Evolutionary conservation across 2,329 filamentous ascomycete species (phyloP).

Genomic region (Hypoxylon sp.): DNA sequence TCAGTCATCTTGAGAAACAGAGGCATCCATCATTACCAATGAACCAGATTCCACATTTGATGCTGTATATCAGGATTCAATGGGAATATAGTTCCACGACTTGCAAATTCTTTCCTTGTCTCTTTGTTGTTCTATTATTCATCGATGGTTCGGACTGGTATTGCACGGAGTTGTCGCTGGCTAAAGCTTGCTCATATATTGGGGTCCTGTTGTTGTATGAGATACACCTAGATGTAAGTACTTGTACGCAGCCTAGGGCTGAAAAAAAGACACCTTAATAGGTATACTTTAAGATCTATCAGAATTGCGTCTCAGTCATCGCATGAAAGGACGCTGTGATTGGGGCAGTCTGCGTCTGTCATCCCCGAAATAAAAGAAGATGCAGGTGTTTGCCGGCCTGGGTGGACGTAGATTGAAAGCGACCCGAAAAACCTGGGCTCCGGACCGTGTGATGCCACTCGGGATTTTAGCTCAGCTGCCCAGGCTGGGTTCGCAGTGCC

Average conservation of each 20-base stretch:
- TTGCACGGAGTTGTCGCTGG: background rate
- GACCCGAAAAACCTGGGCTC: background rate
- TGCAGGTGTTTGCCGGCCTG: too few species aligned
- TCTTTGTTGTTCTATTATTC: background rate
- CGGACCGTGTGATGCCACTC: background rate
- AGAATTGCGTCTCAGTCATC: background rate
- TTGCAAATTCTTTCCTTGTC: background rate
- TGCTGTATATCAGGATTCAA: background rate
- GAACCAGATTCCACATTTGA: background rate
- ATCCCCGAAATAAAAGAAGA: background rate
- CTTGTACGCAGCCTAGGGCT: background rate
- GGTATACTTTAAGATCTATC: background rate
- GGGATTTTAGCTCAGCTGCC: background rate
- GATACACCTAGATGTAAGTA: background rate
- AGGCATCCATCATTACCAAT: background rate
- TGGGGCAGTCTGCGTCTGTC: background rate
- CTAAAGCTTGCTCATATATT: background rate
- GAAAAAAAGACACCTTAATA: background rate
- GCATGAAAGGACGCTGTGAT: background rate
- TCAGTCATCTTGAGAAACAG: background rate
- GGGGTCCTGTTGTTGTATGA: background rate
- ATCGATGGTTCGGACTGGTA: background rate
- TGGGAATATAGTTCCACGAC: background rate
- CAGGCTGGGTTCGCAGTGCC: constrained; percentile 1
- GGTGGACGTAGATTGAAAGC: background rate